phyloP scores from a whole-genome alignment of 2,329 filamentous ascomycete species.

The Trichophyton equinum region DNA sequence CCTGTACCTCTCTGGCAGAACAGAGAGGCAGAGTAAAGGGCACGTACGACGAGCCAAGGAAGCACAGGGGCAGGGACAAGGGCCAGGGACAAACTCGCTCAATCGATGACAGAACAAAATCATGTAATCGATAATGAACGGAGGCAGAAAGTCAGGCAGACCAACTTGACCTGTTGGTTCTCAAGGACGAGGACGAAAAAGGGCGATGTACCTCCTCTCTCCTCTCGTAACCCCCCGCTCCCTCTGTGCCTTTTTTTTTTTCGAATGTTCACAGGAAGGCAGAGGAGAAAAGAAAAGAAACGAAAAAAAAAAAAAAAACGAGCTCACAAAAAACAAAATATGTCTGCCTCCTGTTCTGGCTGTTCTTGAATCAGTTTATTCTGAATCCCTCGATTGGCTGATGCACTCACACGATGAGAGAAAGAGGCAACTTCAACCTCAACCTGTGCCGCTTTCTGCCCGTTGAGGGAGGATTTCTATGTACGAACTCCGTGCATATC shows the following conservation, averaged over 20 bases:
- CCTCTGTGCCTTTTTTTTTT: not conserved
- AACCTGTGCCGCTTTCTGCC: not conserved
- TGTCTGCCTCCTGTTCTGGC: not conserved
- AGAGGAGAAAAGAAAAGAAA: not conserved
- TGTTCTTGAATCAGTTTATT: not conserved
- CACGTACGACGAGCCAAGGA: not conserved
- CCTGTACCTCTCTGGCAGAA: not conserved
- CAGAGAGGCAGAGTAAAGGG: not conserved
- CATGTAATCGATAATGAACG: not conserved
- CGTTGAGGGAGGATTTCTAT: not conserved
- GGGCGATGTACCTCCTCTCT: not conserved
- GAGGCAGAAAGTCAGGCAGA: not conserved
- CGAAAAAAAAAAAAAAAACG: not conserved
- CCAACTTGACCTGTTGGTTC: not conserved
- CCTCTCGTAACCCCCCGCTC: not conserved
- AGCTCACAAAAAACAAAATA: conserved; percentile 1
- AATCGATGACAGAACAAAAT: not conserved
- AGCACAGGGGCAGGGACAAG: not conserved
- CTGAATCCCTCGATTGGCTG: not conserved
- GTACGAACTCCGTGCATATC: not conserved
- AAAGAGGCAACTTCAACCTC: not conserved
- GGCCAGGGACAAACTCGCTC: not conserved
- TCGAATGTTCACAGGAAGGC: not conserved
- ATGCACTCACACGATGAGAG: not conserved
- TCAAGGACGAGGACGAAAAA: not conserved